These are phyloP conservation scores for Triticum turgidum DNA, from an alignment of 176 grass and related monocot genomes.

Conservation along the genomic window DNA sequence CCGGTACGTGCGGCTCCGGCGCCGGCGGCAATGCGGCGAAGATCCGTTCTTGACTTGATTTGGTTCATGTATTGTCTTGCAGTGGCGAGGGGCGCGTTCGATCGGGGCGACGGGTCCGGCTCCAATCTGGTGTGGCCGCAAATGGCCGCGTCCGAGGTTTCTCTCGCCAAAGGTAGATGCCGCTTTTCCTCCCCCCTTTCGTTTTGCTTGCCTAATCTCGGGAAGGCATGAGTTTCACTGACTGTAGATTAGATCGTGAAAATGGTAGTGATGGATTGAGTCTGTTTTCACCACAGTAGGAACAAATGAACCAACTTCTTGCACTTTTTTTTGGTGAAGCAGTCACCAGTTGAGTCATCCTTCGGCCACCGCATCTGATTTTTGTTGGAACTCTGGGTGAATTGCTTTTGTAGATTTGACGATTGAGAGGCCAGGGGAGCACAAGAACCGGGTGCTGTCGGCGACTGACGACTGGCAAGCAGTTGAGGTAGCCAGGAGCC, in stretches of 20 bases:
- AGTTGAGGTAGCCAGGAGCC: conserved; percentile 13
- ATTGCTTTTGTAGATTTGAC: conserved; percentile 45
- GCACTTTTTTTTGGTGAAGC: not conserved
- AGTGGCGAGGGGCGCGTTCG: conserved; percentile 41
- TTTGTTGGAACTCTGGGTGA: not conserved
- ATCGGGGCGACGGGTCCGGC: conserved; percentile 10
- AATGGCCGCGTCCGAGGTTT: conserved; percentile 33
- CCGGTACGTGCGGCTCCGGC: conserved; percentile 45
- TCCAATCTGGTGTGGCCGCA: conserved; percentile 37
- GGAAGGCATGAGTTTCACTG: not conserved
- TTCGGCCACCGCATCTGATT: not conserved
- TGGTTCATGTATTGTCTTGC: not conserved
- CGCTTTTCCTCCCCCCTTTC: not conserved
- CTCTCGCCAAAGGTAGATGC: conserved; percentile 36
- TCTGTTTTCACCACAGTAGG: not conserved
- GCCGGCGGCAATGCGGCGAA: conserved; percentile 21
- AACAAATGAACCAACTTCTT: not conserved
- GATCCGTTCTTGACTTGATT: conserved; percentile 16
- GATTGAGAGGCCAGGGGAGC: conserved; percentile 45
- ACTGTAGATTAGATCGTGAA: conserved; percentile 20
- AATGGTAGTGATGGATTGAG: not conserved
- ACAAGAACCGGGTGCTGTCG: conserved; percentile 69
- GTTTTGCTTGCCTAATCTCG: not conserved
- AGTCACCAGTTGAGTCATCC: not conserved
- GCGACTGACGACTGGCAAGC: conserved; percentile 52